These are phyloP conservation scores for Leucoagaricus sp. DNA, from an alignment of 1,284 basidiomycete genomes.

Conservation along the genomic window DNA sequence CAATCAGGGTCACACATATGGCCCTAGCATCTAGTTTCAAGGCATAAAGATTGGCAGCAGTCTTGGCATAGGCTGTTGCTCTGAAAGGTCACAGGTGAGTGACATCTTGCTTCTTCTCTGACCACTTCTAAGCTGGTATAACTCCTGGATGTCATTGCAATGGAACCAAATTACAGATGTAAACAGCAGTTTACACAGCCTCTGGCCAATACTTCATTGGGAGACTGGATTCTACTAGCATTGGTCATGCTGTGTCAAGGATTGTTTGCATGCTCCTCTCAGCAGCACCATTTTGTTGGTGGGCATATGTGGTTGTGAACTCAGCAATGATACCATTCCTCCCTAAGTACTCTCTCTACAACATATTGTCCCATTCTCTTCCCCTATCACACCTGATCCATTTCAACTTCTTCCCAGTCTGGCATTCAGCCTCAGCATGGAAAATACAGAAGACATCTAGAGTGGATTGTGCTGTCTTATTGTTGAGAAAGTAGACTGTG, in stretches of 20 bases:
- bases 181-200: conserved; percentile 17
- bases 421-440: conserved; percentile 19
- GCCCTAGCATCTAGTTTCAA: conserved; percentile 26
- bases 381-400: conserved; percentile 19
- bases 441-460: conserved; percentile 18
- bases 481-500: background rate
- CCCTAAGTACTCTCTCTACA: conserved; percentile 17
- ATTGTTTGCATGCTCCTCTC: conserved; percentile 32
- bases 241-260: conserved; percentile 23
- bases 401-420: conserved; percentile 24
- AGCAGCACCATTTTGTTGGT: conserved; percentile 26
- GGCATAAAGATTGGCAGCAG: conserved; percentile 21
- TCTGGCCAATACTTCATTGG: conserved; percentile 32
- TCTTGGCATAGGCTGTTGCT: conserved; percentile 24
- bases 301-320: conserved; percentile 22
- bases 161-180: conserved; percentile 12
- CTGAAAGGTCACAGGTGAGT: conserved; percentile 24
- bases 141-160: background rate
- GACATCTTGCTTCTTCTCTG: conserved; percentile 23
- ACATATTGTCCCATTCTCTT: conserved; percentile 19
- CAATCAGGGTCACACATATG: conserved; percentile 22
- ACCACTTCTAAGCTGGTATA: conserved; percentile 2
- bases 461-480: conserved; percentile 4
- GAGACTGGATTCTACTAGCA: conserved; percentile 27
- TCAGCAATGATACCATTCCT: conserved; percentile 25